Evolutionary conservation across 2,329 filamentous ascomycete species (phyloP).

Genomic region (Myriangium duriaei): DNA sequence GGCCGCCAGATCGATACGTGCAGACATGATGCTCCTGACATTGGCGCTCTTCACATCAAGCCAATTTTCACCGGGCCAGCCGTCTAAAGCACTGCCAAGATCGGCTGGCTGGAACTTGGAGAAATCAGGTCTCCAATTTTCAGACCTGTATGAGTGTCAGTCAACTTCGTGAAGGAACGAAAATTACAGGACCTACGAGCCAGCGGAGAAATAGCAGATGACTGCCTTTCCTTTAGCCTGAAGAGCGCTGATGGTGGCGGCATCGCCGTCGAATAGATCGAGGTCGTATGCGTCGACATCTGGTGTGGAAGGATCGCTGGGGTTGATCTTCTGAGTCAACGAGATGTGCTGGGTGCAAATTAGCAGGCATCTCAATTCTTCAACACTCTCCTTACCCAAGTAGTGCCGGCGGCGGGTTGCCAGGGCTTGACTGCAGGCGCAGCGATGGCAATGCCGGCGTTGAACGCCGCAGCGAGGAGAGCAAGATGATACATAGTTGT

Average conservation of each 20-base stretch:
- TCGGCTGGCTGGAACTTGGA: constrained; percentile 42
- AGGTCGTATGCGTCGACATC: constrained; percentile 51
- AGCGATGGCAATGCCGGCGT: constrained; percentile 1
- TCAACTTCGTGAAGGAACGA: background rate
- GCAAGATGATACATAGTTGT: too few relatives aligned
- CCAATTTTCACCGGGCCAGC: constrained; percentile 58
- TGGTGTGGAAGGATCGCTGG: constrained; percentile 12
- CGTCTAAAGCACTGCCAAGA: constrained; percentile 45
- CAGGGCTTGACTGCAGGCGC: constrained; percentile 3
- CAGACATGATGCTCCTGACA: constrained; percentile 53
- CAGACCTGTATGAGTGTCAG: constrained; percentile 29
- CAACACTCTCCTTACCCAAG: too few relatives aligned
- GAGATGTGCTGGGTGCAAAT: too few relatives aligned
- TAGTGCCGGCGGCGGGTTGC: constrained; percentile 4
- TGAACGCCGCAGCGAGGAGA: too few relatives aligned
- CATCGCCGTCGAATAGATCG: constrained; percentile 43
- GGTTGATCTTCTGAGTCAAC: background rate
- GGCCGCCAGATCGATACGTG: constrained; percentile 45
- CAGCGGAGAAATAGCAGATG: constrained; percentile 66
- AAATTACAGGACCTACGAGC: constrained; percentile 28
- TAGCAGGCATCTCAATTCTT: too few relatives aligned
- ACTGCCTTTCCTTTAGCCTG: constrained; percentile 45
- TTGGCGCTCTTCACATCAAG: constrained; percentile 44
- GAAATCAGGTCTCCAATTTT: constrained; percentile 49
- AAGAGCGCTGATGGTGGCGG: constrained; percentile 34